phyloP scores from a whole-genome alignment of 2,329 filamentous ascomycete genomes.

The Talaromyces sp. region DNA sequence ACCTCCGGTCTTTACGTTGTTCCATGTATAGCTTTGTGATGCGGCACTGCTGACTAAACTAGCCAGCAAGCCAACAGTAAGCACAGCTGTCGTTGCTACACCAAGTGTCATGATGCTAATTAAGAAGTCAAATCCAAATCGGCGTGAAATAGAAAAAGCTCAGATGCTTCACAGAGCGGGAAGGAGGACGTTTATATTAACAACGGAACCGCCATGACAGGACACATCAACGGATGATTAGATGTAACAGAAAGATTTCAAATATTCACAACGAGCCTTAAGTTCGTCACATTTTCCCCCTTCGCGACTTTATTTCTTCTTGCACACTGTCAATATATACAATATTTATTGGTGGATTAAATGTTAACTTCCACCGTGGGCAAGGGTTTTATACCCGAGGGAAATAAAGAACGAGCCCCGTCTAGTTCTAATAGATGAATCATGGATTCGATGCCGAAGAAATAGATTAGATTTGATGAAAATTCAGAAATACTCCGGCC shows the following conservation, averaged over 20 bases:
- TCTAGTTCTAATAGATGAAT: background rate
- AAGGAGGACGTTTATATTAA: background rate
- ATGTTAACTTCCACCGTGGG: background rate
- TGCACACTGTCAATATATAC: background rate
- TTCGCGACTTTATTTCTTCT: background rate
- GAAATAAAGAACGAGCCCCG: background rate
- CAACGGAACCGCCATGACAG: background rate
- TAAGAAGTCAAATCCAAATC: background rate
- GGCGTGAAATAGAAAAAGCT: background rate
- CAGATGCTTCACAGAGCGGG: background rate
- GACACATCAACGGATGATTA: background rate
- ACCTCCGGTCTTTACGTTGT: constrained; percentile 50
- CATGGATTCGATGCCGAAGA: background rate
- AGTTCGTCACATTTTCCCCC: background rate
- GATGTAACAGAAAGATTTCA: background rate
- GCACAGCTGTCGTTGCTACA: background rate
- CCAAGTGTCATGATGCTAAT: background rate
- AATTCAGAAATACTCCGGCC: background rate
- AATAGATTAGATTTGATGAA: background rate
- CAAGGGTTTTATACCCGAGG: background rate
- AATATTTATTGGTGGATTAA: background rate
- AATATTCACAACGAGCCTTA: background rate
- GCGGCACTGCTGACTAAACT: constrained; percentile 18
- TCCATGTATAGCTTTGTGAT: constrained; percentile 38
- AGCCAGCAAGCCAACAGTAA: constrained; percentile 11